phyloP scores from a whole-genome alignment of 2,329 filamentous ascomycete species.

The Arthrinium phaeospermum region DNA sequence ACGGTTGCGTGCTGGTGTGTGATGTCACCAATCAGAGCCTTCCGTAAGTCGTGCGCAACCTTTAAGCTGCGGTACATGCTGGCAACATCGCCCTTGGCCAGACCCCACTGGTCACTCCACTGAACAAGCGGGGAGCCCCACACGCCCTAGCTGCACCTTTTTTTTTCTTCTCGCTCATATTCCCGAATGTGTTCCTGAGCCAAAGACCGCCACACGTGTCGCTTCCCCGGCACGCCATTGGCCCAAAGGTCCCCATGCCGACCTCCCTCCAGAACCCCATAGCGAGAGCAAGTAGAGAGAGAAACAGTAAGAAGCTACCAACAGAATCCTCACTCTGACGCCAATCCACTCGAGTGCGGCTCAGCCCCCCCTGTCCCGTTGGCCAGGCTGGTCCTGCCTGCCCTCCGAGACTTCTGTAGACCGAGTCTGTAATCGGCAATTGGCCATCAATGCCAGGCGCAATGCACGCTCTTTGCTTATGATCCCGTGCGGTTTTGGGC shows the following conservation, averaged over 20 bases:
- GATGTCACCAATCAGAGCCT: constrained; percentile 9
- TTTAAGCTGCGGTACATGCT: not conserved
- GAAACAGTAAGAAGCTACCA: not conserved
- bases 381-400: not conserved
- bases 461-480: not conserved
- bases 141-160: not conserved
- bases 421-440: constrained; percentile 3
- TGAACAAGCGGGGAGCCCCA: not conserved
- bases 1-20: constrained; percentile 1
- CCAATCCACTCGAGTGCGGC: constrained; percentile 7
- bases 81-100: not conserved
- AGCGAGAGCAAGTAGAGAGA: not conserved
- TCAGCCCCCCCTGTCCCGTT: not conserved
- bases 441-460: not conserved
- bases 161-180: not conserved
- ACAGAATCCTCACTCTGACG: constrained; percentile 4
- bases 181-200: constrained; percentile 10
- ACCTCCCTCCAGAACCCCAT: not conserved
- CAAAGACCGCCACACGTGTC: constrained; percentile 23
- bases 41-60: not conserved
- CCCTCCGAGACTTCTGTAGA: not conserved
- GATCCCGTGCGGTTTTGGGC: not conserved
- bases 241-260: not conserved
- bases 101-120: not conserved
- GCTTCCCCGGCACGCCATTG: constrained; percentile 15